Conservation (phyloP, 371 early-diverging fungal genomes). For the Haplosporangium sp. region DNA sequence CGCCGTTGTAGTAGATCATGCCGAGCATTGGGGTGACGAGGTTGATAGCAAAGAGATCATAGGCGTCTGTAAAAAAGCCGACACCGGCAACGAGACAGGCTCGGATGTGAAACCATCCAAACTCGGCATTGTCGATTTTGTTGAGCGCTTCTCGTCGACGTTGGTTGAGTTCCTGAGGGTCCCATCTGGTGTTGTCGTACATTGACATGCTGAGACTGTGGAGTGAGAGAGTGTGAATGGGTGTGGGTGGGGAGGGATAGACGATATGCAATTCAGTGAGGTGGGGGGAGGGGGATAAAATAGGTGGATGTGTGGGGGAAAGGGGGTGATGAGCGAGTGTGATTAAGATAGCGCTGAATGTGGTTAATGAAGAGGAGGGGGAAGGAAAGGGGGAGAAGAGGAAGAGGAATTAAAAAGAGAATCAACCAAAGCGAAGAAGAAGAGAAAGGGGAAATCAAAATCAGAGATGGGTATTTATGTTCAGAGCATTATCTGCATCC, state of each 20-base stretch:
- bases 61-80: slow-evolving; percentile 91
- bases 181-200: slow-evolving; percentile 30
- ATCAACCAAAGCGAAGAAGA: background rate
- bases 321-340: background rate
- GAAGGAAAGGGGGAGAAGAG: slow-evolving; percentile 1
- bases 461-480: too few species aligned
- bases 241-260: background rate
- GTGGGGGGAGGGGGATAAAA: too few species aligned
- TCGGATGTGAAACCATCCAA: slow-evolving; percentile 83
- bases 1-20: slow-evolving; percentile 71
- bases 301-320: background rate
- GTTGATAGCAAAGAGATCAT: slow-evolving; percentile 90
- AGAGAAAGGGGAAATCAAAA: background rate
- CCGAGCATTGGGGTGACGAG: slow-evolving; percentile 85
- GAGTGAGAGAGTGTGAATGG: background rate
- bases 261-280: background rate
- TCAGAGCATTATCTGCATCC: too few species aligned
- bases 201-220: slow-evolving; percentile 18
- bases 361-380: too few species aligned
- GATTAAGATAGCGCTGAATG: too few species aligned
- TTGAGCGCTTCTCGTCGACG: slow-evolving; percentile 57
- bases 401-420: slow-evolving; percentile 21
- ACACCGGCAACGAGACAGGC: slow-evolving; percentile 87
- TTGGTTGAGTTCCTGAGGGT: slow-evolving; percentile 40
- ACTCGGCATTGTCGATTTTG: slow-evolving; percentile 64